Evolutionary conservation across 257 asterid species (phyloP).

Genomic region (Capsicum rhomboideum): DNA sequence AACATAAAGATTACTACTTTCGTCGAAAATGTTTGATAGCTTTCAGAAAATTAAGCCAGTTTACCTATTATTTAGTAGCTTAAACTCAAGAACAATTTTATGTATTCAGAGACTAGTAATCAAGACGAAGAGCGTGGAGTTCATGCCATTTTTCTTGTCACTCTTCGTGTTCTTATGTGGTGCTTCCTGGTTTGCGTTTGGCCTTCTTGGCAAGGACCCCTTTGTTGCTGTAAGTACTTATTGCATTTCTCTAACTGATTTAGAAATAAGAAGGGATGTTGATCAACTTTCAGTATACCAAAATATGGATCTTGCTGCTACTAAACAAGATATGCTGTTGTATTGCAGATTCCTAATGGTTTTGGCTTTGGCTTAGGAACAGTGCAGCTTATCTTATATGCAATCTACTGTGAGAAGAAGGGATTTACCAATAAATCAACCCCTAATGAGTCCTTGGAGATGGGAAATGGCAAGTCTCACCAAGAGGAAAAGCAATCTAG

Average conservation of each 20-base stretch:
- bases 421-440: conserved; percentile 19
- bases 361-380: conserved; percentile 63
- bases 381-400: conserved; percentile 64
- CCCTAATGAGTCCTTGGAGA: conserved; percentile 8
- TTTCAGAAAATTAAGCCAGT: neutral
- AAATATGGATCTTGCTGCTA: neutral
- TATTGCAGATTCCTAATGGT: conserved; percentile 70
- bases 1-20: neutral
- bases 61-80: neutral
- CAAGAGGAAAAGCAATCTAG: conserved; percentile 15
- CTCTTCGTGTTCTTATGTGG: conserved; percentile 68
- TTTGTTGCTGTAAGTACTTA: conserved; percentile 64
- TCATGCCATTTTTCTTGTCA: conserved; percentile 79
- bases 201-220: conserved; percentile 69
- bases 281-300: neutral
- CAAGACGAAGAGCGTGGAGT: conserved; percentile 77
- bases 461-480: conserved; percentile 19
- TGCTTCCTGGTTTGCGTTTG: conserved; percentile 72
- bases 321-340: neutral
- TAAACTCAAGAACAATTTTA: neutral
- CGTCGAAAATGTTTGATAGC: neutral
- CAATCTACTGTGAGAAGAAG: conserved; percentile 51
- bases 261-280: neutral
- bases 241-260: neutral
- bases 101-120: conserved; percentile 63